phyloP scores from a whole-genome alignment of 768 basidiomycete genomes.

The Hortiboletus flavorubellus region DNA sequence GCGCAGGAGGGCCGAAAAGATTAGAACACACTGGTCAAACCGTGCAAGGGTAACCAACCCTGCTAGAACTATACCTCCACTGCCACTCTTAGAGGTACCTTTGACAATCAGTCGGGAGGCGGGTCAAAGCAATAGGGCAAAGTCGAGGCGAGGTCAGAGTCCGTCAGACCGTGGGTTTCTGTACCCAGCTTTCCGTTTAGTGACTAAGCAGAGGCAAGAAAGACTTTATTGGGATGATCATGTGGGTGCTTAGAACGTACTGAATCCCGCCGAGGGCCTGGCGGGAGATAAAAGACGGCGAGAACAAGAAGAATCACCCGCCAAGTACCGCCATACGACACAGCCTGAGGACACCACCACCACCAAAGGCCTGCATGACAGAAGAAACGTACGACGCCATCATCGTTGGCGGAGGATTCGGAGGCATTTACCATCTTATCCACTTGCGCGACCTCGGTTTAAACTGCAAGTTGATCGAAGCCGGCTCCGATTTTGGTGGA shows the following conservation, averaged over 20 bases:
- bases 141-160: too few relatives aligned
- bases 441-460: slow-evolving; percentile 6
- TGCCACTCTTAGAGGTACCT: too few relatives aligned
- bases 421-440: slow-evolving; percentile 8
- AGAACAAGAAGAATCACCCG: not conserved
- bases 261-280: not conserved
- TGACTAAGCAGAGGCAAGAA: too few relatives aligned
- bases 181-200: too few relatives aligned
- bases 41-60: too few relatives aligned
- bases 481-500: slow-evolving; percentile 9
- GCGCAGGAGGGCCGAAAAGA: too few relatives aligned
- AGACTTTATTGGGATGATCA: not conserved
- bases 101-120: too few relatives aligned
- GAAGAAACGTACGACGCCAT: slow-evolving; percentile 8
- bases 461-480: slow-evolving; percentile 11
- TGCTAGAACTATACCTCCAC: too few relatives aligned
- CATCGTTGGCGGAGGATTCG: slow-evolving; percentile 11
- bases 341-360: not conserved
- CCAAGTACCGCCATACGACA: not conserved
- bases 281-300: not conserved
- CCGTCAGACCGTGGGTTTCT: too few relatives aligned
- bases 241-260: not conserved
- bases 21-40: too few relatives aligned
- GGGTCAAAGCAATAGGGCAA: too few relatives aligned
- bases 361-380: not conserved